These are phyloP conservation scores for Laburnicola sp. DNA, from an alignment of 2,329 filamentous ascomycete genomes.

Conservation along the genomic window DNA sequence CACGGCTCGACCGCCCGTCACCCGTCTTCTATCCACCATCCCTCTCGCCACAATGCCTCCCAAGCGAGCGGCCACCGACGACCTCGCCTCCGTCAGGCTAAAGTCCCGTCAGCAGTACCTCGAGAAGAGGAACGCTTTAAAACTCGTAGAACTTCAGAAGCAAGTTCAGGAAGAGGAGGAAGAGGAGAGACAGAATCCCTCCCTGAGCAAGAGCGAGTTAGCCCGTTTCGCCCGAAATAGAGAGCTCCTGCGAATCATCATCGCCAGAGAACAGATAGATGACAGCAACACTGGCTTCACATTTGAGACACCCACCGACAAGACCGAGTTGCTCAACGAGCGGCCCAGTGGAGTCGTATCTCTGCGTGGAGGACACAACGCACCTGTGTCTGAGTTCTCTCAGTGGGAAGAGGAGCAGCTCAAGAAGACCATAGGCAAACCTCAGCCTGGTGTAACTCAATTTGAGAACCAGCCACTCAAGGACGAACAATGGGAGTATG, in stretches of 20 bases:
- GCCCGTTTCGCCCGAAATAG: constrained; percentile 87
- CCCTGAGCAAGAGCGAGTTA: constrained; percentile 76
- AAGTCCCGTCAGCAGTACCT: constrained; percentile 90
- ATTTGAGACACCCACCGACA: constrained; percentile 89
- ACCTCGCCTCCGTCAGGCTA: constrained; percentile 74
- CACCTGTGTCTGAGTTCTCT: too few relatives aligned
- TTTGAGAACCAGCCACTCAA: too few relatives aligned
- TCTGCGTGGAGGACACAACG: constrained; percentile 85
- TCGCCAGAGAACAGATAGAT: constrained; percentile 84
- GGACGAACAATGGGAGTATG: constrained; percentile 61
- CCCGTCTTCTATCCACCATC: not conserved
- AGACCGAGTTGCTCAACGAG: constrained; percentile 84
- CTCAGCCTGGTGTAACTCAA: too few relatives aligned
- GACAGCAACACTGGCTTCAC: constrained; percentile 89
- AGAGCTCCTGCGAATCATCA: constrained; percentile 74
- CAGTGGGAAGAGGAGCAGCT: constrained; percentile 86
- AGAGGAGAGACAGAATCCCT: constrained; percentile 69
- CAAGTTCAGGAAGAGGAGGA: constrained; percentile 87
- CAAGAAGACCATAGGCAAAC: constrained; percentile 69
- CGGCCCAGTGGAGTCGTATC: constrained; percentile 78
- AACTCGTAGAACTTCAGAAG: constrained; percentile 80
- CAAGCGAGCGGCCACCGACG: constrained; percentile 34
- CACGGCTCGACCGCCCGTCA: not conserved
- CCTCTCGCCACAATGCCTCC: constrained; percentile 26
- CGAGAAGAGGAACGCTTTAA: constrained; percentile 86